Evolutionary conservation across 192 early-diverging fungal species (phyloP).

Genomic region (Glomus cerebriforme): DNA sequence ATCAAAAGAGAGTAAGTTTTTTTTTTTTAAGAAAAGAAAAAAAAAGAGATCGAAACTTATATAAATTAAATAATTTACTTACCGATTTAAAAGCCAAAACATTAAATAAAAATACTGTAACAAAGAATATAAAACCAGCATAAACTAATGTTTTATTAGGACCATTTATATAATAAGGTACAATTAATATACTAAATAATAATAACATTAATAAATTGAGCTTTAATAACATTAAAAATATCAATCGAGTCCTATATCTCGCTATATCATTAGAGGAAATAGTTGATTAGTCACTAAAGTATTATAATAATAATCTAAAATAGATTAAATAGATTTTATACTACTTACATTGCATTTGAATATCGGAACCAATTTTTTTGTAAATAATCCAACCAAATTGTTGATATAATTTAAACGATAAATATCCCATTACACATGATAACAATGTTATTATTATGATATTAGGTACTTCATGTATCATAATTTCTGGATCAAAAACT

Average conservation of each 20-base stretch:
- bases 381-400: constrained; percentile 70
- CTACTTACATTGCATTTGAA: constrained; percentile 56
- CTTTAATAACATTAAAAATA: neutral
- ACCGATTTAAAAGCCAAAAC: neutral
- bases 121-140: neutral
- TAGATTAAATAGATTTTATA: neutral
- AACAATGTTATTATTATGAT: neutral
- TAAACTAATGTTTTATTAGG: neutral
- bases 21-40: no score
- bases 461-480: neutral
- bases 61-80: neutral
- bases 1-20: neutral
- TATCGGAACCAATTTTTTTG: constrained; percentile 66
- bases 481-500: neutral
- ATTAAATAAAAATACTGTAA: neutral
- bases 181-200: neutral
- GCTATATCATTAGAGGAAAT: neutral
- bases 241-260: neutral
- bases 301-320: no score
- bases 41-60: neutral
- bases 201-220: neutral
- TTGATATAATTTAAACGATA: constrained; percentile 52
- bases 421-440: neutral
- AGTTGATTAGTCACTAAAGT: neutral
- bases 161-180: neutral